A percentile compares a stretch with the other conserved stretches of the same genome.
Evolutionary conservation across 805 yeast species (phyloP).

Genomic region (Kockiozyma suomiensis): DNA sequence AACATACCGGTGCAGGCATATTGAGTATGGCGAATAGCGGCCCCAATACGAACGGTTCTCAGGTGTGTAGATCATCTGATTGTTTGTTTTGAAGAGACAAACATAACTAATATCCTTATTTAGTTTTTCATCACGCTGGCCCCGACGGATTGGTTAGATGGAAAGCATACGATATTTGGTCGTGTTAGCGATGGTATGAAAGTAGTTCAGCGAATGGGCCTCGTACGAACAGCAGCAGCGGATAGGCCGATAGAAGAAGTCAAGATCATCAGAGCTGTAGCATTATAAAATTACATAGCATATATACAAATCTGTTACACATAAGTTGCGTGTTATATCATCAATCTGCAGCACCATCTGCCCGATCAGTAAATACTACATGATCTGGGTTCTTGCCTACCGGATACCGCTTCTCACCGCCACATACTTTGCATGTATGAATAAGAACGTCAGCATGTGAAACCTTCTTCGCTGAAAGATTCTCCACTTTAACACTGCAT

Average conservation of each 20-base stretch:
- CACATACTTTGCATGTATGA: slow-evolving; percentile 27
- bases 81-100: too few species aligned
- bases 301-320: background rate
- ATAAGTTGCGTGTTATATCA: background rate
- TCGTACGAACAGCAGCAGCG: slow-evolving; percentile 49
- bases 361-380: slow-evolving; percentile 19
- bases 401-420: slow-evolving; percentile 31
- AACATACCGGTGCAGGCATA: slow-evolving; percentile 77
- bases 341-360: slow-evolving; percentile 6
- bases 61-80: slow-evolving; percentile 28
- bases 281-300: background rate
- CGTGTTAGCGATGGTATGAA: slow-evolving; percentile 48
- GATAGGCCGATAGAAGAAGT: slow-evolving; percentile 53
- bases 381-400: slow-evolving; percentile 26
- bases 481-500: slow-evolving; percentile 45
- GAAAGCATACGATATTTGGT: slow-evolving; percentile 80
- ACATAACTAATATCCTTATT: background rate
- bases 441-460: slow-evolving; percentile 50
- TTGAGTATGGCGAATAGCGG: slow-evolving; percentile 93
- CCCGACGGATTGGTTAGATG: slow-evolving; percentile 72
- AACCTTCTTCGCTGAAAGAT: slow-evolving; percentile 45
- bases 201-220: slow-evolving; percentile 62
- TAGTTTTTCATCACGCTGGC: slow-evolving; percentile 85
- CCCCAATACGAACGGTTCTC: slow-evolving; percentile 86
- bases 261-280: slow-evolving; percentile 41